A percentile compares a stretch with the other conserved stretches of the same genome.
phyloP scores from a whole-genome alignment of 768 basidiomycete genomes.

The Thelephora ganbajun region DNA sequence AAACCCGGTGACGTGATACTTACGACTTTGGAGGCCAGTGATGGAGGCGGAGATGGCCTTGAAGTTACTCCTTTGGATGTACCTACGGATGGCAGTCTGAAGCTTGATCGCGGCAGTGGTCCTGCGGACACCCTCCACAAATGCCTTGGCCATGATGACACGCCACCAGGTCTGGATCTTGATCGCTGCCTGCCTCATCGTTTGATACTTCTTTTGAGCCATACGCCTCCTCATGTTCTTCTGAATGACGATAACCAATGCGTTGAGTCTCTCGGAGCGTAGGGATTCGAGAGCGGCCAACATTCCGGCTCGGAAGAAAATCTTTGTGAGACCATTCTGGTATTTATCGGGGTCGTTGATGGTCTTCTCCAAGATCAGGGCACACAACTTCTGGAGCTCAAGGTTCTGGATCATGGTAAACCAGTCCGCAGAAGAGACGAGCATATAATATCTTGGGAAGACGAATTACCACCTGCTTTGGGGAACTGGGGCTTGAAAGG shows the following conservation, averaged over 20 bases:
- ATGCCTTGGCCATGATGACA: conserved; percentile 59
- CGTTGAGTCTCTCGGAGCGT: conserved; percentile 76
- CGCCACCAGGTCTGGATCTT: conserved; percentile 93
- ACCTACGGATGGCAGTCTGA: conserved; percentile 61
- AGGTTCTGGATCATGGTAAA: conserved; percentile 70
- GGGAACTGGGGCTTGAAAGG: conserved; percentile 2
- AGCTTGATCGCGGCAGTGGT: conserved; percentile 65
- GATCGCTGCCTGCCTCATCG: conserved; percentile 60
- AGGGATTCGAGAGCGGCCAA: conserved; percentile 88
- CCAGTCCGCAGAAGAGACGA: conserved; percentile 81
- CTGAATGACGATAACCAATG: conserved; percentile 89
- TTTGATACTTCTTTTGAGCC: conserved; percentile 68
- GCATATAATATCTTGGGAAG: conserved; percentile 80
- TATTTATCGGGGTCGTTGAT: conserved; percentile 94
- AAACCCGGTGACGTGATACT: conserved; percentile 21
- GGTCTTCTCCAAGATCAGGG: conserved; percentile 69
- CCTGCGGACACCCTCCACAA: conserved; percentile 57
- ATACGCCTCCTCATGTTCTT: conserved; percentile 89
- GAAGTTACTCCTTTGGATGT: conserved; percentile 61
- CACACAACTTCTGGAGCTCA: conserved; percentile 71
- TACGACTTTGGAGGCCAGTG: conserved; percentile 73
- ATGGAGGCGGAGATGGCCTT: conserved; percentile 46
- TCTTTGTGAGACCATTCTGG: conserved; percentile 93
- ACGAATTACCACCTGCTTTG: conserved; percentile 8
- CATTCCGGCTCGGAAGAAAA: conserved; percentile 99